phyloP scores from a whole-genome alignment of 352 stramenopile species.

The Pythium phragmiticola region DNA sequence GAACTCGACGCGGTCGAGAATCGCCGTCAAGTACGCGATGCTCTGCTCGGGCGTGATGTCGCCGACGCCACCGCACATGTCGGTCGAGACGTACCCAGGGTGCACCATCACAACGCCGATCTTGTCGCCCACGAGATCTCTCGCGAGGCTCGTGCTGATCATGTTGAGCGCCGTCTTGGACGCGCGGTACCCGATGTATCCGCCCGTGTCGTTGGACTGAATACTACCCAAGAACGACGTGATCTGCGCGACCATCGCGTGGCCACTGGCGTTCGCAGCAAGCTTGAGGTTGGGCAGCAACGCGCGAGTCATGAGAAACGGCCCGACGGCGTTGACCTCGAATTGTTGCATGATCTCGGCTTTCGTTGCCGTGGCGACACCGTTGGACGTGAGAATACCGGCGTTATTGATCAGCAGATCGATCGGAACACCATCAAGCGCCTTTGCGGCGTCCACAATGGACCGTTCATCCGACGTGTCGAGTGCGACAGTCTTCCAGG shows the following conservation, averaged over 20 bases:
- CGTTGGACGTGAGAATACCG: constrained; percentile 26
- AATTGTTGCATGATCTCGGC: constrained; percentile 27
- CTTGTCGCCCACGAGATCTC: constrained; percentile 26
- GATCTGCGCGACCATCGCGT: constrained; percentile 22
- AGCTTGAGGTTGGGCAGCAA: constrained; percentile 20
- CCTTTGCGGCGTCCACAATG: constrained; percentile 18
- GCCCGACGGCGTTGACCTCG: constrained; percentile 39
- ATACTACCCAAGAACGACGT: constrained; percentile 18
- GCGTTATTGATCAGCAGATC: constrained; percentile 47
- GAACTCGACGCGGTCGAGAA: constrained; percentile 24
- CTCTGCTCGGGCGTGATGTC: constrained; percentile 32
- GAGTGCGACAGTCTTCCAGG: constrained; percentile 23
- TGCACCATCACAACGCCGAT: constrained; percentile 28
- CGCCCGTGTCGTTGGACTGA: constrained; percentile 20
- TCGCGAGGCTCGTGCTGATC: constrained; percentile 30
- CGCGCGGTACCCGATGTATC: constrained; percentile 42
- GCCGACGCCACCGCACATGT: constrained; percentile 23
- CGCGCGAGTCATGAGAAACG: constrained; percentile 31
- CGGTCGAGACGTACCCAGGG: constrained; percentile 33
- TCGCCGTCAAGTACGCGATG: constrained; percentile 21
- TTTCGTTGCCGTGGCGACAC: constrained; percentile 20
- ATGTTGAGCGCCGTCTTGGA: constrained; percentile 55
- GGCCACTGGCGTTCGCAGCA: constrained; percentile 8
- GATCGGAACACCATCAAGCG: constrained; percentile 23
- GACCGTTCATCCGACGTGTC: constrained; percentile 27